phyloP scores from a whole-genome alignment of 192 early-diverging fungal species.

The Jimgerdemannia flammicorona region DNA sequence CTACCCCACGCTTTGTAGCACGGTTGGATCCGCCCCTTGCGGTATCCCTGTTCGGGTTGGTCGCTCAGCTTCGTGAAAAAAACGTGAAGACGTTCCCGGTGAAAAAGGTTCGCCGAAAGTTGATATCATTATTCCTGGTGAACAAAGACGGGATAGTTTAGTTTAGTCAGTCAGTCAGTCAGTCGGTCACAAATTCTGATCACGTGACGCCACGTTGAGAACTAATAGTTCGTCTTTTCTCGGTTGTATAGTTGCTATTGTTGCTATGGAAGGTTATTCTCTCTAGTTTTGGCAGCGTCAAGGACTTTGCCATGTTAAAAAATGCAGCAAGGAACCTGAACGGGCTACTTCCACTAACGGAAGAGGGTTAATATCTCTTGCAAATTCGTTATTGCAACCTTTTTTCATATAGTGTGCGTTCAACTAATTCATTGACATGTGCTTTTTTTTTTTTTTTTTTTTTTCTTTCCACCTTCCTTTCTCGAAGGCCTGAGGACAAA shows the following conservation, averaged over 20 bases:
- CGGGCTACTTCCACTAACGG: slow-evolving; percentile 27
- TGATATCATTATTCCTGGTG: too few relatives aligned
- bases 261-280: slow-evolving; percentile 69
- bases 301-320: slow-evolving; percentile 47
- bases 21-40: slow-evolving; percentile 39
- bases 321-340: slow-evolving; percentile 37
- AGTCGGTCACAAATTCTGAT: background rate
- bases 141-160: too few relatives aligned
- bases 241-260: slow-evolving; percentile 47
- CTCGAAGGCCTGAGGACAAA: slow-evolving; percentile 37
- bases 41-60: slow-evolving; percentile 62
- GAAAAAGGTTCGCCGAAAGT: slow-evolving; percentile 47
- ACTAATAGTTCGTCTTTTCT: background rate
- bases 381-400: background rate
- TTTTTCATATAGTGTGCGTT: background rate
- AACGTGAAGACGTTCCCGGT: slow-evolving; percentile 66
- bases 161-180: too few relatives aligned
- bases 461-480: background rate
- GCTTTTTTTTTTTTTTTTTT: too few relatives aligned
- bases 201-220: background rate
- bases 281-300: slow-evolving; percentile 51
- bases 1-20: slow-evolving; percentile 10
- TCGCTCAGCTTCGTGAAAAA: slow-evolving; percentile 64
- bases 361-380: slow-evolving; percentile 11
- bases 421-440: too few relatives aligned